Evolutionary conservation across 306 rosid species (phyloP), one percentile per base, ranked within the genome.

Genomic region (Quercus dentata): DNA sequence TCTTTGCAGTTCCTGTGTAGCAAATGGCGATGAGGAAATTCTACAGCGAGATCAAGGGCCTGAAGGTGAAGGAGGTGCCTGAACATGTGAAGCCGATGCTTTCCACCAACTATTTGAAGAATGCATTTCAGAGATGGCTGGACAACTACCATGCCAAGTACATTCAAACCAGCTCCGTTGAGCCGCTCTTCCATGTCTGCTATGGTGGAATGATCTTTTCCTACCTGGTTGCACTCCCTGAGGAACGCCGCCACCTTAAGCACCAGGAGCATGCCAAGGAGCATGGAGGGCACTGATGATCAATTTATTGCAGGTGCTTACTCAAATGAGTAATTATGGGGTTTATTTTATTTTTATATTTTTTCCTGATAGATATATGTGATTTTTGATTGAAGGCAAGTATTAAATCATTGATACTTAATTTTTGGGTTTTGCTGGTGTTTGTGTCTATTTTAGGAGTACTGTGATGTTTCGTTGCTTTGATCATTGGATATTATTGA

Each of bases 211-310:
- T 92, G 94, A 62, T 85, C 75, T 87, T 94, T 59, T 92, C 97
- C 46, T 94, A 92, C 89, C 91, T 94, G 62, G 83, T 94, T 56
- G 90, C 87, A 4, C 97, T 94, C 63, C 97, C 98, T 2, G 85
- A 89, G 57, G 97, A 94, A 84, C 94, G 97, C 35, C 97, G 98
- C 75, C 97, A 94, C 69, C 94, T 89, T 64, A 88, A 76, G 77
- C 98, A 91, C 80, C 84, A 73, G 81, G 71, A 85, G 55, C 92
- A 88, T 81, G 94, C 94, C 61, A 85, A 85, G 79, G 92, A 87
- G 19, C 96, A 89, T 65, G 92, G 83, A 10, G 83, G 87, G 77
- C 89, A 88, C n/a, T 86, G 88, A 79, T 85, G 79, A 83, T 63
- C 63, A 38, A 10, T 41, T 57, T 63, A 7, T 31, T 30, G 38